A percentile compares a stretch with the other conserved stretches of the same genome.
Evolutionary conservation across 805 yeast species (phyloP).

Genomic region (Pichia deserticola): DNA sequence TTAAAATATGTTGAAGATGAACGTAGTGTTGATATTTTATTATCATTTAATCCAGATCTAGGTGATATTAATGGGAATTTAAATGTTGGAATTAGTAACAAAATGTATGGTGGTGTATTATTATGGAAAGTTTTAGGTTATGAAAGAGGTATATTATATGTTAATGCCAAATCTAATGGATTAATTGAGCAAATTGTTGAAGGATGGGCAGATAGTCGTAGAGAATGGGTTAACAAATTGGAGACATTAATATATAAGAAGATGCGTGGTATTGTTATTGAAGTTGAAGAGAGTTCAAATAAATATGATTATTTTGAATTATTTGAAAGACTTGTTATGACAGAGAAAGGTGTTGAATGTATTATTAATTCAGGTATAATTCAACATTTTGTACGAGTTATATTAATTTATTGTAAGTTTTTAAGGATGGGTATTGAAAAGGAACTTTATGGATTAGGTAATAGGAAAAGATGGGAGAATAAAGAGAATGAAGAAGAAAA

Average conservation of each 20-base stretch:
- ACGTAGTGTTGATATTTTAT: background rate
- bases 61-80: background rate
- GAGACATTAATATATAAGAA: background rate
- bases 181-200: constrained; percentile 2
- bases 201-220: constrained; percentile 1
- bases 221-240: background rate
- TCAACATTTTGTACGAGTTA: constrained; percentile 2
- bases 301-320: constrained; percentile 1
- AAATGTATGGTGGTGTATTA: background rate
- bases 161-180: background rate
- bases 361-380: constrained; percentile 4
- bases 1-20: constrained; percentile 1
- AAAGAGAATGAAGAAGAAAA: background rate
- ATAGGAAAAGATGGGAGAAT: background rate
- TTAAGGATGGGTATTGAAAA: background rate
- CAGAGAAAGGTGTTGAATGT: background rate
- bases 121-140: background rate
- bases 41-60: constrained; percentile 4
- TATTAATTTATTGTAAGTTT: background rate
- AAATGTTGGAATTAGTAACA: background rate
- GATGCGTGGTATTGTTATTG: background rate
- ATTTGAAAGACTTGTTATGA: background rate
- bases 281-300: background rate
- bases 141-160: constrained; percentile 3
- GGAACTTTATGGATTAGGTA: constrained; percentile 2